Conservation (phyloP, 345 rosid genomes). For the Moricandia moricandioides region DNA sequence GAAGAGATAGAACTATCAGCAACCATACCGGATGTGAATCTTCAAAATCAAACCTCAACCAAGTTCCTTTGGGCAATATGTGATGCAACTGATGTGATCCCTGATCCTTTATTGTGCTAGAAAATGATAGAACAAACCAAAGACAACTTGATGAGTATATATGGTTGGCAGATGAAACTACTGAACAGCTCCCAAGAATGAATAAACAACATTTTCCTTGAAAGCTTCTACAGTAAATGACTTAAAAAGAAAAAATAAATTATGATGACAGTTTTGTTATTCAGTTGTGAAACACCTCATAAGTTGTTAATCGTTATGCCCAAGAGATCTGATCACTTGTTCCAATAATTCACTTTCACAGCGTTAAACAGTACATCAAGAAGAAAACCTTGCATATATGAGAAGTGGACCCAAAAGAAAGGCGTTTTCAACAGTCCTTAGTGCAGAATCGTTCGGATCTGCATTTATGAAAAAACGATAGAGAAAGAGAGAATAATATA, state of each 20-base stretch:
- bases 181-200: not conserved
- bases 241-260: not conserved
- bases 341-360: not conserved
- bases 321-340: not conserved
- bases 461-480: too few relatives aligned
- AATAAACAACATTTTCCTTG: not conserved
- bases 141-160: conserved; percentile 4
- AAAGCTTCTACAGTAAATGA: not conserved
- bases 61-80: conserved; percentile 65
- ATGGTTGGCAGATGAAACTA: not conserved
- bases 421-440: too few relatives aligned
- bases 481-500: too few relatives aligned
- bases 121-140: conserved; percentile 18
- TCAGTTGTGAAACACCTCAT: not conserved
- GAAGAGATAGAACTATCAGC: not conserved
- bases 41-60: conserved; percentile 31
- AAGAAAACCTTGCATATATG: too few relatives aligned
- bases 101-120: conserved; percentile 50
- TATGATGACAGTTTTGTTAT: not conserved
- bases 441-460: too few relatives aligned
- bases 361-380: not conserved
- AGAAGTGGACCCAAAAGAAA: too few relatives aligned
- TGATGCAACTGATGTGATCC: conserved; percentile 48
- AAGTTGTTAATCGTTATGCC: not conserved
- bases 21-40: not conserved